These are phyloP conservation scores for Paracoccidioides lutzii DNA, from an alignment of 2,329 filamentous ascomycete genomes.

Conservation along the genomic window DNA sequence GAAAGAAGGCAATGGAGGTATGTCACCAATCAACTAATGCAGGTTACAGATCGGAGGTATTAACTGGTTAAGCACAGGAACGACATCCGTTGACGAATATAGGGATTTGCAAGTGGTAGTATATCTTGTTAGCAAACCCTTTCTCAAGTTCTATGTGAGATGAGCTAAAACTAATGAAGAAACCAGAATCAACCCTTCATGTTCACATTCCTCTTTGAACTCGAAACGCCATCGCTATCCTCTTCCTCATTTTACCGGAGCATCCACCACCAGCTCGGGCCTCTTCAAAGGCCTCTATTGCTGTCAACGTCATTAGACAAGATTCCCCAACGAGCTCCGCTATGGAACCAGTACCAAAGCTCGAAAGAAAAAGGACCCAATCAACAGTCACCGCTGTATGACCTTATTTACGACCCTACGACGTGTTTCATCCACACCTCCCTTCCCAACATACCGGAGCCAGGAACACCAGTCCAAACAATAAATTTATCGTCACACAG, in stretches of 20 bases:
- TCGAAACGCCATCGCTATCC: conserved; percentile 28
- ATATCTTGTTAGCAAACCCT: conserved; percentile 26
- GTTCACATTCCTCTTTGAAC: conserved; percentile 38
- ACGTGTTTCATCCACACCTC: conserved; percentile 47
- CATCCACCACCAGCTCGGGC: conserved; percentile 37
- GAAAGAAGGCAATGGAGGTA: conserved; percentile 12
- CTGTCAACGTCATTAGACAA: conserved; percentile 34
- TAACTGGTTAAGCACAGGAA: neutral
- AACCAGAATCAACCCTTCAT: conserved; percentile 34
- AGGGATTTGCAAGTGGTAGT: conserved; percentile 25
- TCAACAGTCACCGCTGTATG: conserved; percentile 39
- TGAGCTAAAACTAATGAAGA: neutral
- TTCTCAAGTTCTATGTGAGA: neutral
- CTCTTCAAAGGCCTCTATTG: conserved; percentile 35
- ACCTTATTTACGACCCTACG: conserved; percentile 48
- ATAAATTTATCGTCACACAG: conserved; percentile 1
- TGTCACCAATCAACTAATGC: neutral
- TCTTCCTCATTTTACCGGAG: conserved; percentile 34
- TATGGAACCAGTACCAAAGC: conserved; percentile 19
- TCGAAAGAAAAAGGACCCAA: conserved; percentile 20
- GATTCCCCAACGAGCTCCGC: conserved; percentile 26
- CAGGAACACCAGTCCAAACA: conserved; percentile 26
- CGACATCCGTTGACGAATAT: neutral
- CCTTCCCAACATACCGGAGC: conserved; percentile 51
- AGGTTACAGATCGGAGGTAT: neutral